Percentiles rank a stretch among this genome's conserved stretches.
phyloP scores from a whole-genome alignment of 2,329 filamentous ascomycete genomes.

The Pseudocercospora fijiensis region DNA sequence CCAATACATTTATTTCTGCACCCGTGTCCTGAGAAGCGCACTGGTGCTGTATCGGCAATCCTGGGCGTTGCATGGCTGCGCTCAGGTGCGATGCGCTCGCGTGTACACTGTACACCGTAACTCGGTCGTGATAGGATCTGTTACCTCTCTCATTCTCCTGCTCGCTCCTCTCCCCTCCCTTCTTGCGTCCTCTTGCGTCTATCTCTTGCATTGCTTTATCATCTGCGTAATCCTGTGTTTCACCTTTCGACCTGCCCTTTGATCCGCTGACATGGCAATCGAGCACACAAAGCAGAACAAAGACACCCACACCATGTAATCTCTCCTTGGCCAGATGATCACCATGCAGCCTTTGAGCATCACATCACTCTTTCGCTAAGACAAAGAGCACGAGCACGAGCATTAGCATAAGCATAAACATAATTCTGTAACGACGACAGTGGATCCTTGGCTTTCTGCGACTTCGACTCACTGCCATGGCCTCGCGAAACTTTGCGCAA shows the following conservation, averaged over 20 bases:
- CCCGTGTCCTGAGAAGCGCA: slow-evolving; percentile 14
- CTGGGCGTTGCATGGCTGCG: slow-evolving; percentile 20
- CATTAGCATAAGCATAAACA: slow-evolving; percentile 8
- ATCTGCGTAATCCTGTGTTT: slow-evolving; percentile 5
- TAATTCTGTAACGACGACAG: slow-evolving; percentile 6
- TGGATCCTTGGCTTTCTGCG: slow-evolving; percentile 1
- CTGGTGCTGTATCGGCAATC: slow-evolving; percentile 15
- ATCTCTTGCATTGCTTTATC: slow-evolving; percentile 5
- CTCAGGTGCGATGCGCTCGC: slow-evolving; percentile 20
- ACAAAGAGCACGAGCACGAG: slow-evolving; percentile 5
- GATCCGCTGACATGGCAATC: neutral
- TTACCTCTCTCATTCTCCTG: slow-evolving; percentile 3
- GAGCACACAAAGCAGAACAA: neutral
- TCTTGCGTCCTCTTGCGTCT: slow-evolving; percentile 5
- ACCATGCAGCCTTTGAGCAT: slow-evolving; percentile 1
- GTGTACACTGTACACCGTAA: slow-evolving; percentile 29
- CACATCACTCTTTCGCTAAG: slow-evolving; percentile 4
- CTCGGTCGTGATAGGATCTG: slow-evolving; percentile 19
- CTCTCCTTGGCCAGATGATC: neutral
- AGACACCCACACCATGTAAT: slow-evolving; percentile 4
- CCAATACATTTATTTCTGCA: slow-evolving; percentile 21
- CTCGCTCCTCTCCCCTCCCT: neutral
- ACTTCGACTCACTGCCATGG: slow-evolving; percentile 26
- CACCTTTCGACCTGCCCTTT: neutral
- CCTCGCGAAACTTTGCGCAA: slow-evolving; percentile 38